Evolutionary conservation across 2,329 filamentous ascomycete species (phyloP).

Genomic region (Colletotrichum orchidophilum): DNA sequence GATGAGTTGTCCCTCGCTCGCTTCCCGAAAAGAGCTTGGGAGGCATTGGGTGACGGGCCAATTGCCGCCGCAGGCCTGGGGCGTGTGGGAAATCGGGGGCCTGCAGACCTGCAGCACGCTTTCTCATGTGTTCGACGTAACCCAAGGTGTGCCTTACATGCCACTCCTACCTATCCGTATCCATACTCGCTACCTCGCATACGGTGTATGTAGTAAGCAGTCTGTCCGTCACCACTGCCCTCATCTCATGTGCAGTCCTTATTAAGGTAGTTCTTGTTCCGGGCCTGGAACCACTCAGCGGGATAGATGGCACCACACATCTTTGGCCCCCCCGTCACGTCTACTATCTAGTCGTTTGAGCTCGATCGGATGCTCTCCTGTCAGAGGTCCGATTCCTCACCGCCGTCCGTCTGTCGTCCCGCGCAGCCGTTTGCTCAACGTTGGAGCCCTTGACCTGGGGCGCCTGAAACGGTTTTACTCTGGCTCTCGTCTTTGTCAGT

Average conservation of each 20-base stretch:
- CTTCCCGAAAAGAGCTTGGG: constrained; percentile 30
- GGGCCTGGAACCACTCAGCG: constrained; percentile 12
- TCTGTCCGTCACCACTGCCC: not conserved
- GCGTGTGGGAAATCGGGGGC: constrained; percentile 22
- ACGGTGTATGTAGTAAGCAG: not conserved
- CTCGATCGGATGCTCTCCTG: not conserved
- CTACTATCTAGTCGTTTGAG: not conserved
- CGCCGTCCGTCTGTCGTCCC: not conserved
- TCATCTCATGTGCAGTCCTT: constrained; percentile 11
- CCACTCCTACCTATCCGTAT: not conserved
- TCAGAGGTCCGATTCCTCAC: not conserved
- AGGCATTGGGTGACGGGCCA: constrained; percentile 18
- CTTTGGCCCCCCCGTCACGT: not conserved
- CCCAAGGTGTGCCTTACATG: not conserved
- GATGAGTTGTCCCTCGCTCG: constrained; percentile 33
- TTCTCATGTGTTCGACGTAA: not conserved
- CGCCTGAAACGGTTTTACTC: not conserved
- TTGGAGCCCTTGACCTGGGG: not conserved
- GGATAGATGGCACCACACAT: constrained; percentile 1
- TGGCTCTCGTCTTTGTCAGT: not conserved
- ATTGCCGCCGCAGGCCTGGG: constrained; percentile 31
- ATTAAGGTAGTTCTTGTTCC: not conserved
- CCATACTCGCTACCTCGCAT: not conserved
- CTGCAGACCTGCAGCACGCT: not conserved
- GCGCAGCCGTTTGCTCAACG: not conserved